Percentiles rank a stretch among this genome's conserved stretches.
Evolutionary conservation across 2,329 filamentous ascomycete genomes (phyloP).

Genomic region (Fusarium humuli): DNA sequence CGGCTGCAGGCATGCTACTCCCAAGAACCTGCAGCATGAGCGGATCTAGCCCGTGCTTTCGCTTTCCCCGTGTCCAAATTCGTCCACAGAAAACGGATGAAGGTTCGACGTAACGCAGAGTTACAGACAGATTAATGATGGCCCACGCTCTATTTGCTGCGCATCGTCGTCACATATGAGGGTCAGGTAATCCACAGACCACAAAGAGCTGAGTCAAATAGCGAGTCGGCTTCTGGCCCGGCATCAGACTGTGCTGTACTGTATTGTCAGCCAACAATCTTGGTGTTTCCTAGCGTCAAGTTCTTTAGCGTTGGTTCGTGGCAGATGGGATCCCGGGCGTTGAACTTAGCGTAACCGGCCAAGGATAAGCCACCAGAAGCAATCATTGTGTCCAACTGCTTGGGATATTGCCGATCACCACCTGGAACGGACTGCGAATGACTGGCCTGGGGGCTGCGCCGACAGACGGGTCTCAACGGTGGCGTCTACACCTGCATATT

Average conservation of each 20-base stretch:
- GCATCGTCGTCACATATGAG: constrained; percentile 32
- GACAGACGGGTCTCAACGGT: constrained; percentile 30
- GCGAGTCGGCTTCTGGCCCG: constrained; percentile 35
- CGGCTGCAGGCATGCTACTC: constrained; percentile 19
- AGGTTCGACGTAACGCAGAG: constrained; percentile 25
- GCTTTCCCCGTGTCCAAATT: constrained; percentile 31
- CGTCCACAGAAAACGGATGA: constrained; percentile 30
- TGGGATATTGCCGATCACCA: constrained; percentile 41
- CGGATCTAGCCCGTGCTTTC: constrained; percentile 39
- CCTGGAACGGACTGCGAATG: constrained; percentile 39
- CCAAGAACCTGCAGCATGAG: constrained; percentile 23
- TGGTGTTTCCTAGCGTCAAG: constrained; percentile 30
- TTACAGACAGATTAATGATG: constrained; percentile 25
- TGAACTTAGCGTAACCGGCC: constrained; percentile 37
- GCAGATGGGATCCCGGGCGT: constrained; percentile 28
- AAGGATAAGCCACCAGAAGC: constrained; percentile 37
- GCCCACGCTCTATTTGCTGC: constrained; percentile 32
- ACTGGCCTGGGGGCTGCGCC: constrained; percentile 20
- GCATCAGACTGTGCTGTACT: constrained; percentile 21
- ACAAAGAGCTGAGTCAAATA: constrained; percentile 7
- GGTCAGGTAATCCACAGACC: constrained; percentile 21
- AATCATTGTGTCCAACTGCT: constrained; percentile 30
- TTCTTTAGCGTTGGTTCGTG: constrained; percentile 7
- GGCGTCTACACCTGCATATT: constrained; percentile 34
- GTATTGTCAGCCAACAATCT: constrained; percentile 24